phyloP scores from a whole-genome alignment of 1,284 basidiomycete species.

The Apiotrichum gracile region DNA sequence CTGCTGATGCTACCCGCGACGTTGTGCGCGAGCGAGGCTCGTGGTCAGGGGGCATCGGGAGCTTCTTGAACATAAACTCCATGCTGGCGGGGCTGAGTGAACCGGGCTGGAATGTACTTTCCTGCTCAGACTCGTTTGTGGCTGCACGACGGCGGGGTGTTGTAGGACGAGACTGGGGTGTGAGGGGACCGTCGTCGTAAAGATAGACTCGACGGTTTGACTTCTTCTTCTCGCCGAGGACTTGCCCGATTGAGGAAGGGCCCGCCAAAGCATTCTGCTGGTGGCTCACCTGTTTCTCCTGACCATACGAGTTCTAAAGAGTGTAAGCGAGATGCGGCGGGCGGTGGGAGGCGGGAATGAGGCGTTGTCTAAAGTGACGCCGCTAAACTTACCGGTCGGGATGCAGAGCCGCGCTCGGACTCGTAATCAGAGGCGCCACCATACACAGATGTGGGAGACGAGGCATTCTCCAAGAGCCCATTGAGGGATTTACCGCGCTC shows the following conservation, averaged over 20 bases:
- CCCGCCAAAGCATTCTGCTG: not conserved
- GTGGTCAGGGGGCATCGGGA: not conserved
- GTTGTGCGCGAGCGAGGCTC: not conserved
- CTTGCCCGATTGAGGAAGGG: not conserved
- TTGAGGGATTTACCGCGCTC: not conserved
- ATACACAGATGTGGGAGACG: not conserved
- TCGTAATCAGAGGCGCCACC: not conserved
- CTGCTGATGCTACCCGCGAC: not conserved
- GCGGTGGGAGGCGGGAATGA: not conserved
- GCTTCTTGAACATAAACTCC: constrained; percentile 2
- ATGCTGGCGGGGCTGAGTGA: not conserved
- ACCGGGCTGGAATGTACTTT: not conserved
- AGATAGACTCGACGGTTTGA: not conserved
- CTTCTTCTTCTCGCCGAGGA: not conserved
- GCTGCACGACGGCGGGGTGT: not conserved
- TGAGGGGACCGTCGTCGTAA: constrained; percentile 1
- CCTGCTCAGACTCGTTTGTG: not conserved
- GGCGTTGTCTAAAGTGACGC: not conserved
- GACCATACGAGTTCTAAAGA: not conserved
- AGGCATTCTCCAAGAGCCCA: not conserved
- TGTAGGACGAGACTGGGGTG: not conserved
- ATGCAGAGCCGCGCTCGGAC: not conserved
- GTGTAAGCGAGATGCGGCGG: not conserved
- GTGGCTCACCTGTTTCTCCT: not conserved
- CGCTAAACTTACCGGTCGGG: not conserved